These are phyloP conservation scores for Orbilia javanica DNA, from an alignment of 2,329 filamentous ascomycete genomes.

Conservation along the genomic window DNA sequence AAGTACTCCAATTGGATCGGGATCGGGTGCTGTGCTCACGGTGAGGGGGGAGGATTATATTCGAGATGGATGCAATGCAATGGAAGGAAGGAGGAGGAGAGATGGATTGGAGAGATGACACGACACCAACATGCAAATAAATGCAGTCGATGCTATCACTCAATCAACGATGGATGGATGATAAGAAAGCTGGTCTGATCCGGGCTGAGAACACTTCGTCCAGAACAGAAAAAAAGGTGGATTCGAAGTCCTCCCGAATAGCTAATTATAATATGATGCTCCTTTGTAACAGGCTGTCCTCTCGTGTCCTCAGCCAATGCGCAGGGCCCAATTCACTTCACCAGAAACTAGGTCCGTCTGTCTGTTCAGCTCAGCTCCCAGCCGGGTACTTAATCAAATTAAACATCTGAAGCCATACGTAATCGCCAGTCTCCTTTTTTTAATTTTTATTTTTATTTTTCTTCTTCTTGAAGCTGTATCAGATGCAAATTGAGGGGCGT, in stretches of 20 bases:
- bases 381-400: background rate
- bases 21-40: background rate
- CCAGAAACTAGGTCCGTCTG: no score
- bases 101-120: background rate
- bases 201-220: no score
- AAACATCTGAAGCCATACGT: background rate
- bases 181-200: background rate
- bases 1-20: background rate
- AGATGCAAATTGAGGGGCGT: background rate
- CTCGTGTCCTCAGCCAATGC: conserved; percentile 20
- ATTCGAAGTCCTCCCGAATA: background rate
- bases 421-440: background rate
- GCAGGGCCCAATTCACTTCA: background rate
- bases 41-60: background rate
- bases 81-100: no score
- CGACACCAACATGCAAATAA: no score
- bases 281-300: conserved; percentile 38
- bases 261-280: background rate
- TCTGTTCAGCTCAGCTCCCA: no score
- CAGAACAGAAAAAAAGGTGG: background rate
- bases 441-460: background rate
- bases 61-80: background rate
- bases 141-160: no score
- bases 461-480: no score
- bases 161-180: background rate